Conservation (phyloP, 441 rosid species). For the Adansonia madagascariensis region DNA sequence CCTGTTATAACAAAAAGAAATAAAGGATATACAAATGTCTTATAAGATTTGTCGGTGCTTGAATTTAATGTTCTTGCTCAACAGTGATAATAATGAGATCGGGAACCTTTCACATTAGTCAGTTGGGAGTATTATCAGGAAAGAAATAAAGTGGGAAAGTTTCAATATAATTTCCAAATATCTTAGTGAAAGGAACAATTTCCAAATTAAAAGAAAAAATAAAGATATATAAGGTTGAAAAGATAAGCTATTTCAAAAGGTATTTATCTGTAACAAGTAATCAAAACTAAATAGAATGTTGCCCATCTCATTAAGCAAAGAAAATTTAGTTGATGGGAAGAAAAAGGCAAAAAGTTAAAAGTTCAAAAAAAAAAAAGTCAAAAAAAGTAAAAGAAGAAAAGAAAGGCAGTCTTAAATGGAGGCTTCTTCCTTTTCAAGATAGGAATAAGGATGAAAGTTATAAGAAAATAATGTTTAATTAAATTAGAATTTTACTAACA, state of each 20-base stretch:
- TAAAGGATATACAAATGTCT: not conserved
- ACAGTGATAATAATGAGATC: not conserved
- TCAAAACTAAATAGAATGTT: conserved; percentile 2
- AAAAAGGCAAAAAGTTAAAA: conserved; percentile 16
- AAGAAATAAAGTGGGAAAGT: not conserved
- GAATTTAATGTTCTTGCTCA: not conserved
- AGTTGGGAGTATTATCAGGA: not conserved
- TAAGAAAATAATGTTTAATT: not conserved
- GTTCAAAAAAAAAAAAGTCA: not conserved
- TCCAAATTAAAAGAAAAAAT: not conserved
- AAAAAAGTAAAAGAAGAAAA: not conserved
- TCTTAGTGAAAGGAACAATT: not conserved
- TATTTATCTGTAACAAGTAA: conserved; percentile 13
- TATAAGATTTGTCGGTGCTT: not conserved
- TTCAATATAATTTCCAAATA: not conserved
- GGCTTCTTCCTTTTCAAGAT: conserved; percentile 40
- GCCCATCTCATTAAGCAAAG: conserved; percentile 21
- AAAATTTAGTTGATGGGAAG: not conserved
- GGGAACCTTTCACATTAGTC: not conserved
- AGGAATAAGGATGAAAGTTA: conserved; percentile 17
- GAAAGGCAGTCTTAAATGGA: conserved; percentile 39
- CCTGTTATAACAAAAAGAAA: not conserved
- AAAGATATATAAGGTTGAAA: not conserved
- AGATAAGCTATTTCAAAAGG: not conserved
- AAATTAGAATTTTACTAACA: too few relatives aligned